Conservation (phyloP, 2,329 filamentous ascomycete genomes). For the Trichoderma simmonsii region DNA sequence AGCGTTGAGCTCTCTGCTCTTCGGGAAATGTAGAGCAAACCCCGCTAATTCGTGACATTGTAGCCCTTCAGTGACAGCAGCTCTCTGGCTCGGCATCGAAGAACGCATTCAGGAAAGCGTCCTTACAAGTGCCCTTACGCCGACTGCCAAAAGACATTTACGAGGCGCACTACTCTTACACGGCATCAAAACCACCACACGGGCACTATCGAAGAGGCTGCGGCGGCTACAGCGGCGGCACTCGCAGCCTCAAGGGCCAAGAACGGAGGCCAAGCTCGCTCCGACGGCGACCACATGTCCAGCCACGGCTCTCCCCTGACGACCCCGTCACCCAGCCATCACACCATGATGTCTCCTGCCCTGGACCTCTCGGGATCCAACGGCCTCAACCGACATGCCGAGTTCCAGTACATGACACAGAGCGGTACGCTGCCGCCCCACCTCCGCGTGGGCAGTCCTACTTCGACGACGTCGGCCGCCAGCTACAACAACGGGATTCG, state of each 20-base stretch:
- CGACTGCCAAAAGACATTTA: constrained; percentile 98
- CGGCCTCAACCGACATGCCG: constrained; percentile 63
- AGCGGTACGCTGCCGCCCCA: constrained; percentile 79
- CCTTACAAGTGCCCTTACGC: constrained; percentile 98
- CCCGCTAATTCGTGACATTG: neutral
- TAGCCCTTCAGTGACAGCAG: constrained; percentile 92
- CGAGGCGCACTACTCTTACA: constrained; percentile 88
- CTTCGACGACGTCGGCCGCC: constrained; percentile 62
- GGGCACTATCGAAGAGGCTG: constrained; percentile 90
- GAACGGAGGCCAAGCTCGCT: constrained; percentile 51
- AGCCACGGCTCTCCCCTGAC: constrained; percentile 71
- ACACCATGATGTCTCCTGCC: constrained; percentile 72
- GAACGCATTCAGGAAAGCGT: constrained; percentile 92
- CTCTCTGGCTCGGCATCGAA: constrained; percentile 85
- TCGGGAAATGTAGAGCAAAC: neutral
- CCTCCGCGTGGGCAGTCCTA: constrained; percentile 71
- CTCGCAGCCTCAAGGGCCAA: constrained; percentile 57
- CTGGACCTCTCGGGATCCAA: constrained; percentile 68
- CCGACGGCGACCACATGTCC: constrained; percentile 69
- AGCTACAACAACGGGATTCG: constrained; percentile 50
- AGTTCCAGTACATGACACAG: constrained; percentile 70
- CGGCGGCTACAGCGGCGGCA: constrained; percentile 81
- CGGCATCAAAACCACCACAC: constrained; percentile 95
- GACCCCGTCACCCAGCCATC: constrained; percentile 79
- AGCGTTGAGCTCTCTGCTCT: neutral